Conservation (phyloP, 176 grass and related monocot species). For the Phoenix dactylifera region DNA sequence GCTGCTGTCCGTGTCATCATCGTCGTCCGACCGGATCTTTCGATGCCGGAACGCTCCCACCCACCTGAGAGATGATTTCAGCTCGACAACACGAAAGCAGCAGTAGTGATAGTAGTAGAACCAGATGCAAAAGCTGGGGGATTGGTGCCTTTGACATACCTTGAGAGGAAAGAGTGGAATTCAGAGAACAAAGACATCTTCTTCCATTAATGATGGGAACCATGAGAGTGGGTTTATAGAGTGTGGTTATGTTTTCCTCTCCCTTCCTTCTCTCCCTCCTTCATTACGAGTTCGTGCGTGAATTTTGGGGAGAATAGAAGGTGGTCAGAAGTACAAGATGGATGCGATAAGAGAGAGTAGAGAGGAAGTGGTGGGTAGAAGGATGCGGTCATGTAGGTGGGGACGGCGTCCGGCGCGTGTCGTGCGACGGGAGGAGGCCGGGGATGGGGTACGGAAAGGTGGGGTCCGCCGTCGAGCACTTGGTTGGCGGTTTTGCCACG, state of each 20-base stretch:
- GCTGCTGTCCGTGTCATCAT: not conserved
- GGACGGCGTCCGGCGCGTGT: too few relatives aligned
- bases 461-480: too few relatives aligned
- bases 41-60: not conserved
- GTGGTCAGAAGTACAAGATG: not conserved
- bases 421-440: too few relatives aligned
- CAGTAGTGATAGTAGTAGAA: not conserved
- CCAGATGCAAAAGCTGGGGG: not conserved
- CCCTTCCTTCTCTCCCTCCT: not conserved
- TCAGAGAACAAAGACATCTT: not conserved
- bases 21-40: not conserved
- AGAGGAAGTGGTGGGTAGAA: not conserved
- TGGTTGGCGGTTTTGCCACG: too few relatives aligned
- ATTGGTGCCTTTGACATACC: not conserved
- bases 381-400: too few relatives aligned
- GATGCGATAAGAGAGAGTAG: not conserved
- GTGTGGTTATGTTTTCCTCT: not conserved
- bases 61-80: not conserved
- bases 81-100: not conserved
- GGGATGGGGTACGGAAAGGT: too few relatives aligned
- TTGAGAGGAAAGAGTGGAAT: slow-evolving; percentile 10
- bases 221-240: not conserved
- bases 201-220: slow-evolving; percentile 13
- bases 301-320: not conserved
- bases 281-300: not conserved